Conservation (phyloP, 1,284 basidiomycete genomes). For the Amylostereum chailletii region DNA sequence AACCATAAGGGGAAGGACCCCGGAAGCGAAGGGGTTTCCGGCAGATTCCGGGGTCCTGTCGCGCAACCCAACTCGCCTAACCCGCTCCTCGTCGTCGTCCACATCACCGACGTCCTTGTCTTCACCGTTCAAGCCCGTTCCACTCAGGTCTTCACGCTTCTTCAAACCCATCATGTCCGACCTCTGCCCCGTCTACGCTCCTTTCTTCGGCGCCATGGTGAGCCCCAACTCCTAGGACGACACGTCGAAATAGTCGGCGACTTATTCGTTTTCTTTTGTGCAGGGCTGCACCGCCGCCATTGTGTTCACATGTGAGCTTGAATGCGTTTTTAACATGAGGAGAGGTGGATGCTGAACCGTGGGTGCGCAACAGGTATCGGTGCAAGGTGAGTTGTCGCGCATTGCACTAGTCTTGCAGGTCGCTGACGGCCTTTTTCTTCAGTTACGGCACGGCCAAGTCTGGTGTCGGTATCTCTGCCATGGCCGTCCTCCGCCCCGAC, state of each 20-base stretch:
- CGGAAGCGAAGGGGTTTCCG: no score
- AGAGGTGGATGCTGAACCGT: neutral
- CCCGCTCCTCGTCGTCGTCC: neutral
- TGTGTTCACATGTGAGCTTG: constrained; percentile 87
- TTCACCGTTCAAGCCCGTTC: neutral
- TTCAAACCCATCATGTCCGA: constrained; percentile 61
- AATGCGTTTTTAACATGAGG: neutral
- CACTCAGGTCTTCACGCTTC: neutral
- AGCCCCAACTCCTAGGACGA: constrained; percentile 20
- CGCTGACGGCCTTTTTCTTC: constrained; percentile 3
- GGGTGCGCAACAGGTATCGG: constrained; percentile 46
- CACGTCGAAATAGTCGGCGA: constrained; percentile 1
- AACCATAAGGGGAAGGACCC: no score
- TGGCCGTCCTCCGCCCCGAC: constrained; percentile 94
- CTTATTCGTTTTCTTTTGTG: constrained; percentile 10
- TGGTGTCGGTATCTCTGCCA: constrained; percentile 97
- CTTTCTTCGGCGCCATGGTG: constrained; percentile 96
- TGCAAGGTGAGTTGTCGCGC: constrained; percentile 44
- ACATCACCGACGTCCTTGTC: neutral
- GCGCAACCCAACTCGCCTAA: no score
- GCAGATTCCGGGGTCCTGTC: no score
- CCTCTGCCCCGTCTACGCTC: constrained; percentile 89
- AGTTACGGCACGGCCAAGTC: constrained; percentile 97
- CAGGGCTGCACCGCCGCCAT: constrained; percentile 95
- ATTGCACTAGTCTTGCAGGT: neutral